phyloP scores from a whole-genome alignment of 306 rosid genomes.

The Medicago arabica region DNA sequence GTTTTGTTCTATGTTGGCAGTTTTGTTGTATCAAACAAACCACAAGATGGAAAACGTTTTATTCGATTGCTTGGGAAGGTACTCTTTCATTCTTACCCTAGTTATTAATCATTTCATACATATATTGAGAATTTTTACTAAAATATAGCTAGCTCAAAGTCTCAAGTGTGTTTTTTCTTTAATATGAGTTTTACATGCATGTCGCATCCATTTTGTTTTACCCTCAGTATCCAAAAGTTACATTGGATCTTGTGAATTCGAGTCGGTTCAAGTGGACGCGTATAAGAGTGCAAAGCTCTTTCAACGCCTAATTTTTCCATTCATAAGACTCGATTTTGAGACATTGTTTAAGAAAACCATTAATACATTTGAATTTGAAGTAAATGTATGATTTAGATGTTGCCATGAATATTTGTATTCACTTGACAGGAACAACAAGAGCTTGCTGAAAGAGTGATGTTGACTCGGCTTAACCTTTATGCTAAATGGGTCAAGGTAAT shows the following conservation, averaged over 20 bases:
- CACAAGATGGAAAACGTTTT: constrained; percentile 79
- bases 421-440: constrained; percentile 77
- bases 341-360: neutral
- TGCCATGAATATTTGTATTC: constrained; percentile 1
- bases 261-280: neutral
- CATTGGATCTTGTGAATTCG: neutral
- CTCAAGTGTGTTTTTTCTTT: neutral
- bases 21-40: constrained; percentile 78
- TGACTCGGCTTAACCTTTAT: constrained; percentile 90
- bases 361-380: too few relatives aligned
- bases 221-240: neutral
- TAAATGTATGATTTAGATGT: constrained; percentile 9
- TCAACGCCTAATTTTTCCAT: neutral
- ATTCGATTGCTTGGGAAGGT: constrained; percentile 85
- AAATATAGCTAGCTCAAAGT: neutral
- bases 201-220: neutral
- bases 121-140: constrained; percentile 15
- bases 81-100: constrained; percentile 33
- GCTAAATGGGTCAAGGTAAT: constrained; percentile 94
- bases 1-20: constrained; percentile 52
- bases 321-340: neutral
- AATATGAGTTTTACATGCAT: neutral
- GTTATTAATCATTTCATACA: neutral
- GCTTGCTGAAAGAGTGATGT: constrained; percentile 98
- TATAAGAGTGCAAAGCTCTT: neutral